phyloP scores from a whole-genome alignment of 164 flowering plant species.

The Stephania japonica region DNA sequence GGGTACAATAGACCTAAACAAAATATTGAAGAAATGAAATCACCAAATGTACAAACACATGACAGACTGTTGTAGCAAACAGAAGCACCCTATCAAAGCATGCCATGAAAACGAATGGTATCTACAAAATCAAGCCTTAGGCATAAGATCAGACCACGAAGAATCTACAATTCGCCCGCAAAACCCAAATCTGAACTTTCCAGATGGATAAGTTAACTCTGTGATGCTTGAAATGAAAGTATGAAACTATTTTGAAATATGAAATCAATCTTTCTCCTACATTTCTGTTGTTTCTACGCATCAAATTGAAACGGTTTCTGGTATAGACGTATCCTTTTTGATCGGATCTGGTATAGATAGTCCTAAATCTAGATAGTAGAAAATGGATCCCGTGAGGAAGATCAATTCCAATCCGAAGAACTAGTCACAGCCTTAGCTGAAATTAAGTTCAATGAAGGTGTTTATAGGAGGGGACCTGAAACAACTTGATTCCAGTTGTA shows the following conservation, averaged over 20 bases:
- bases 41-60: background rate
- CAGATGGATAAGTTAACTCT: background rate
- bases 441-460: background rate
- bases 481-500: background rate
- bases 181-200: background rate
- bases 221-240: background rate
- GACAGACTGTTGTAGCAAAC: background rate
- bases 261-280: background rate
- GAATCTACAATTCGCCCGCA: background rate
- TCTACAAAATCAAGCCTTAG: background rate
- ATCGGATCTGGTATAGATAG: background rate
- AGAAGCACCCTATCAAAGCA: background rate
- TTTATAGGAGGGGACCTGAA: background rate
- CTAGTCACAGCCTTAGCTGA: background rate
- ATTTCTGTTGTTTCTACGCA: background rate
- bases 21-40: background rate
- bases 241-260: background rate
- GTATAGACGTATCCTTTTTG: no score
- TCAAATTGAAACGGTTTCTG: background rate
- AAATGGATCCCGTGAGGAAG: background rate
- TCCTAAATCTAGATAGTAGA: background rate
- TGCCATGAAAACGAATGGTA: background rate
- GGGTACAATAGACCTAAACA: slow-evolving; percentile 90
- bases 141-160: background rate
- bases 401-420: background rate